A percentile compares a stretch with the other conserved stretches of the same genome.
Evolutionary conservation across 2,329 filamentous ascomycete genomes (phyloP).

Genomic region (Blastomyces emzantsi): DNA sequence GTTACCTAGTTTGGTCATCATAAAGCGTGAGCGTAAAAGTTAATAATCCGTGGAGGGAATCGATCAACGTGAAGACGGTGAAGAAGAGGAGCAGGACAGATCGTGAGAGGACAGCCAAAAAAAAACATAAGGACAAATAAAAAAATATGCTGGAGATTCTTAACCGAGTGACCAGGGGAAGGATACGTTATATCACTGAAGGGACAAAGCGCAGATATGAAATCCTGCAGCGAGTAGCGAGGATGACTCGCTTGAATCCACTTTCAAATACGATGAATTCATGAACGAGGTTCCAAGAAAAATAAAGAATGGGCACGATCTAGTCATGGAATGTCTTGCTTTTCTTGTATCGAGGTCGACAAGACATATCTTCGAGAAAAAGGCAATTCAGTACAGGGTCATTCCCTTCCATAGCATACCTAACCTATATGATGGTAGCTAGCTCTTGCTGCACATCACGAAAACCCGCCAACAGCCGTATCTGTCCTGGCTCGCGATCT

Average conservation of each 20-base stretch:
- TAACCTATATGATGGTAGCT: neutral
- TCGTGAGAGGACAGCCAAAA: neutral
- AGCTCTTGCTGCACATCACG: neutral
- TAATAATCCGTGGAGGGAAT: neutral
- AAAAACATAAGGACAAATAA: neutral
- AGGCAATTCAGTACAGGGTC: neutral
- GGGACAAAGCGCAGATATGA: neutral
- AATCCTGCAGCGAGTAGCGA: neutral
- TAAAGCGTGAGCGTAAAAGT: neutral
- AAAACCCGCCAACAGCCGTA: conserved; percentile 20
- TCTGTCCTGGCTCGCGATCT: conserved; percentile 30
- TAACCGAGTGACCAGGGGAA: neutral
- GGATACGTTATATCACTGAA: neutral
- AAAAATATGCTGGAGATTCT: neutral
- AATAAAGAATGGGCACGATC: neutral
- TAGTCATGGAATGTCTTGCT: neutral
- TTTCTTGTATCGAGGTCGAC: neutral
- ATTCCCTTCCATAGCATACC: neutral
- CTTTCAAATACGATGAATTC: neutral
- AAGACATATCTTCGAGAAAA: neutral
- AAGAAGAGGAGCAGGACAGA: neutral
- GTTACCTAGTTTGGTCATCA: no score
- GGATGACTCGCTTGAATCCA: neutral
- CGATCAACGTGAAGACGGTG: neutral
- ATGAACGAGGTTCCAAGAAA: neutral